Conservation (phyloP, 306 rosid species). For the Quercus variabilis region DNA sequence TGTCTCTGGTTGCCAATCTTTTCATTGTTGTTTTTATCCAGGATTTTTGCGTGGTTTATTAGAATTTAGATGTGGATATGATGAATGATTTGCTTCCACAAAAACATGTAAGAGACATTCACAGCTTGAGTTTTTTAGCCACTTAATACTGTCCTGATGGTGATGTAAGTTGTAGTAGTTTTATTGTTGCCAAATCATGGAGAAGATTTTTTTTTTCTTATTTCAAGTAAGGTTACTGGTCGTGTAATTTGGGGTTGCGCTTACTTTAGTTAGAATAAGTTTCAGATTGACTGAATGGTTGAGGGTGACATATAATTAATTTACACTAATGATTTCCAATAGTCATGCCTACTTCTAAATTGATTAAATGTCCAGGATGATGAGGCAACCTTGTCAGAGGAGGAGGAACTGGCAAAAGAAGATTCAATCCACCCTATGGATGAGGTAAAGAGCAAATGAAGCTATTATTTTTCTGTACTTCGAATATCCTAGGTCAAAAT, state of each 20-base stretch:
- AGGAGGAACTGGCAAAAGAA: constrained; percentile 79
- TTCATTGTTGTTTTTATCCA: neutral
- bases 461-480: constrained; percentile 12
- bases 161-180: neutral
- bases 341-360: constrained; percentile 17
- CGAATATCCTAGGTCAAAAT: neutral
- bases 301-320: neutral
- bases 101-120: neutral
- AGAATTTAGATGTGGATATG: neutral
- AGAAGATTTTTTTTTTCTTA: neutral
- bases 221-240: neutral
- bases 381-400: constrained; percentile 90
- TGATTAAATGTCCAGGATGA: constrained; percentile 67
- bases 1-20: neutral
- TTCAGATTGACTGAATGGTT: neutral
- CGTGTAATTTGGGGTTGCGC: neutral
- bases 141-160: neutral
- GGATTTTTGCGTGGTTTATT: neutral
- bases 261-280: neutral
- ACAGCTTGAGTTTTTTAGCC: neutral
- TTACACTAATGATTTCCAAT: neutral
- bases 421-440: constrained; percentile 59
- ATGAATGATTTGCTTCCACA: neutral
- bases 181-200: neutral
- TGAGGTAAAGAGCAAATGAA: constrained; percentile 59